Base-by-base conservation (phyloP, 2,329 filamentous ascomycete genomes). In the Xylaria sp. region DNA sequence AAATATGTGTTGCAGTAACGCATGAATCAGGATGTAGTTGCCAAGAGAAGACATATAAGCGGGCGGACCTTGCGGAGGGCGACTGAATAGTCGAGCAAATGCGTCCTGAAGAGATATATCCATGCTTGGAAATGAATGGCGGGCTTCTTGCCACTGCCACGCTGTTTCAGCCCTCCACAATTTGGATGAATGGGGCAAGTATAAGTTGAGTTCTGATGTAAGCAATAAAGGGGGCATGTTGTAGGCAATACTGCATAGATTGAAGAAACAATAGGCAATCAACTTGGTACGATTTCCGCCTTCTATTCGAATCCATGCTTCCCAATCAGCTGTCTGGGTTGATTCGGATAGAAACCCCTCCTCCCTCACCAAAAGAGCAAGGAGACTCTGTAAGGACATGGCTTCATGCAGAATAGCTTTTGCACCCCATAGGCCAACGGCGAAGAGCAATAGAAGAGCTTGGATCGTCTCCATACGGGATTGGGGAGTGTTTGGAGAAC, bases 1-100 rank as follows among this genome's bases (percentile, higher is more conserved):
- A 72, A 89, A 92, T 15, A 92, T 88, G 64, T 91, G 88, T 69
- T 92, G 89, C 11, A 92, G 83, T 23, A 92, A 74, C 3, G 88
- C 89, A 70, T 92, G 89, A 2, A 92, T 89, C 35, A 92, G 79
- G 7, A 91, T 84, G 67, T 92, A 91, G 69, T 89, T 89, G 0
- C 89, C 89, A 6, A 90, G 75, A 0, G 87, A 86, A 0, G 85
- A 86, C 59, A 86, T 78, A 46, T 82, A 80, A 0, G 79, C 75
- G 0, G 82, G 81, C 0, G 83, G 78, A 0, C 78, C 78, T 64
- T 84, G 80, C 1, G 79, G 77, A 2, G 79, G 76, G 37, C 86
- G 81, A 25, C 83, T 80, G 37, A 89, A 80, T 0, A 89, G 76
- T 42, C 83, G 77, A 4, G 80, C 80, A 50, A 89, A 82, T 0